Percentiles rank a stretch among this genome's conserved stretches.
Evolutionary conservation across 495 filamentous ascomycete genomes (phyloP).

Genomic region (Alectoria sarmentosa): DNA sequence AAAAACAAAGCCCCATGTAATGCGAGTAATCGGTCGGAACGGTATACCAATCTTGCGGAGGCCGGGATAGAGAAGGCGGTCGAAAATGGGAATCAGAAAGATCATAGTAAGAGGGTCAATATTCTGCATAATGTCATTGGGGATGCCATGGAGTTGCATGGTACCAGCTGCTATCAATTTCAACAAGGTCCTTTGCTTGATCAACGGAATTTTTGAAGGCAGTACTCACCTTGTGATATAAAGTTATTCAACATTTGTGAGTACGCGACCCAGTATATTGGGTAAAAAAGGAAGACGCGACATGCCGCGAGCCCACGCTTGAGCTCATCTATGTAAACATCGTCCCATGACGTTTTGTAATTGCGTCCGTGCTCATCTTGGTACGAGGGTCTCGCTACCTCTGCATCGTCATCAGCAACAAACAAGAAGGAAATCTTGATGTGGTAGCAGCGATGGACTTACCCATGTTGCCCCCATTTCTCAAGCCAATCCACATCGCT

Average conservation of each 20-base stretch:
- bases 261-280: conserved; percentile 50
- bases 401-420: conserved; percentile 22
- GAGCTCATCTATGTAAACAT: conserved; percentile 58
- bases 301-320: conserved; percentile 53
- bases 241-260: conserved; percentile 38
- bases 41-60: conserved; percentile 55
- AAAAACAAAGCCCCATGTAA: conserved; percentile 59
- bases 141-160: conserved; percentile 62
- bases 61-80: conserved; percentile 60
- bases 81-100: conserved; percentile 72
- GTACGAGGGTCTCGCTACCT: conserved; percentile 54
- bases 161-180: conserved; percentile 56
- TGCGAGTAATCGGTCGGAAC: conserved; percentile 68
- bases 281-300: conserved; percentile 54
- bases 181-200: neutral
- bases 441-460: neutral
- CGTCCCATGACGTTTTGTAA: conserved; percentile 45
- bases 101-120: conserved; percentile 69
- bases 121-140: conserved; percentile 74
- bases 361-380: conserved; percentile 41
- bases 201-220: neutral
- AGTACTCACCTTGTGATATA: conserved; percentile 36
- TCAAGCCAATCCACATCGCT: conserved; percentile 51
- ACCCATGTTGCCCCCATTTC: conserved; percentile 34
- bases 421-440: neutral